phyloP scores from a whole-genome alignment of 805 yeast species.

The Candida takata region DNA sequence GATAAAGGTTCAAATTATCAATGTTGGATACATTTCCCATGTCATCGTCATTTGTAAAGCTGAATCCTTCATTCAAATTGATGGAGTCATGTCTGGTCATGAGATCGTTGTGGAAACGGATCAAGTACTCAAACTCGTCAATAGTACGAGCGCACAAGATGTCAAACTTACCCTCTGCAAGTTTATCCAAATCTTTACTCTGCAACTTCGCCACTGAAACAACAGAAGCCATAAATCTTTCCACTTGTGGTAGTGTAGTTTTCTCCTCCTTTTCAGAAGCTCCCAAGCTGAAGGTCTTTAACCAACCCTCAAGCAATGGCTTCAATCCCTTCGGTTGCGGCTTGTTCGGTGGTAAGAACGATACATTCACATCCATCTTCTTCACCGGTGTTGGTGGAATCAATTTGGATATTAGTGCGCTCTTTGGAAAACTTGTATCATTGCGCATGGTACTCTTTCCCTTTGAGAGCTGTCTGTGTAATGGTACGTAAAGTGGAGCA shows the following conservation, averaged over 20 bases:
- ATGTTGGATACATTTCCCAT: conserved; percentile 16
- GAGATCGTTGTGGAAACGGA: conserved; percentile 39
- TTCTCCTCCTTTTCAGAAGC: conserved; percentile 7
- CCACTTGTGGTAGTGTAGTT: conserved; percentile 11
- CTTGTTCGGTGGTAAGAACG: conserved; percentile 23
- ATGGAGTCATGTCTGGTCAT: conserved; percentile 20
- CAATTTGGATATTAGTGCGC: conserved; percentile 35
- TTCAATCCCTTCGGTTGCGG: conserved; percentile 18
- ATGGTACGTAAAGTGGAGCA: conserved; percentile 16
- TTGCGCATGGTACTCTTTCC: conserved; percentile 18
- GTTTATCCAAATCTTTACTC: conserved; percentile 28
- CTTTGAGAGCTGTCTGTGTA: conserved; percentile 13
- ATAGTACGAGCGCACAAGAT: conserved; percentile 63
- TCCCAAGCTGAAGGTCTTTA: conserved; percentile 14
- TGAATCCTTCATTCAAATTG: conserved; percentile 12
- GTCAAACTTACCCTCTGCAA: conserved; percentile 43
- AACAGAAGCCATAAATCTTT: conserved; percentile 22
- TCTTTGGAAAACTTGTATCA: conserved; percentile 37
- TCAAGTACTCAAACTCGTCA: conserved; percentile 55
- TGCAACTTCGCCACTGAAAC: conserved; percentile 22
- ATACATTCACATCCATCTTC: conserved; percentile 42
- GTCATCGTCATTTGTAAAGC: conserved; percentile 14
- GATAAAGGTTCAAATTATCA: conserved; percentile 24
- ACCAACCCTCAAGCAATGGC: conserved; percentile 19
- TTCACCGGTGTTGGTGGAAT: conserved; percentile 66